phyloP scores from a whole-genome alignment of 1,284 basidiomycete genomes.

The Pterula multifida region DNA sequence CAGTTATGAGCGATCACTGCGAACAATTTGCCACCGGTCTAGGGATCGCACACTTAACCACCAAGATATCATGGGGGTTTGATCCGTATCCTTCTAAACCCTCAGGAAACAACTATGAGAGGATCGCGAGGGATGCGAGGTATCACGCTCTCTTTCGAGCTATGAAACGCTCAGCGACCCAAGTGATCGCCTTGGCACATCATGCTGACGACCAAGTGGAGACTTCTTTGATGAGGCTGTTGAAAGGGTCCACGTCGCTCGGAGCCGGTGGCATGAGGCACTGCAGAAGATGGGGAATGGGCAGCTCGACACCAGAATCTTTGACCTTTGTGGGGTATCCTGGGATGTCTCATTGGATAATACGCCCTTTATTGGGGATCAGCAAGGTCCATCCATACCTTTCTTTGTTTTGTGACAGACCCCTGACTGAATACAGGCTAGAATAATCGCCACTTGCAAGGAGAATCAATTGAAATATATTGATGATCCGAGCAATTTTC shows the following conservation, averaged over 20 bases:
- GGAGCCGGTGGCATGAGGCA: constrained; percentile 57
- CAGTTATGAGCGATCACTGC: constrained; percentile 39
- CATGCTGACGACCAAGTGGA: constrained; percentile 75
- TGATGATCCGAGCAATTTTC: constrained; percentile 57
- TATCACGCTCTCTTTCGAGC: constrained; percentile 39
- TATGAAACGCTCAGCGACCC: constrained; percentile 27
- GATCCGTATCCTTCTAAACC: constrained; percentile 34
- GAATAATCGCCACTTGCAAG: constrained; percentile 64
- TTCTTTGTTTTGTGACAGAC: not conserved
- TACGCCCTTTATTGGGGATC: constrained; percentile 55
- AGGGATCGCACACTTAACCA: constrained; percentile 32
- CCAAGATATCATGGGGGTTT: constrained; percentile 43
- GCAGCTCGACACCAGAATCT: constrained; percentile 20
- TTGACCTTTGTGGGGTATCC: constrained; percentile 32
- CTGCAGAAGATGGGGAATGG: constrained; percentile 68
- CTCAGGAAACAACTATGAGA: constrained; percentile 31
- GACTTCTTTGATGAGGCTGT: constrained; percentile 58
- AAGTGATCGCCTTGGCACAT: constrained; percentile 52
- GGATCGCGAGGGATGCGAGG: constrained; percentile 43
- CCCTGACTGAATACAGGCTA: constrained; percentile 37
- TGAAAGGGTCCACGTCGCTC: constrained; percentile 36
- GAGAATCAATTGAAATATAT: constrained; percentile 46
- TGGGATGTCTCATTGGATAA: constrained; percentile 55
- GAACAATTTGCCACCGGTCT: constrained; percentile 28
- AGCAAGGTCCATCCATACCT: constrained; percentile 41